A percentile compares a stretch with the other conserved stretches of the same genome.
Conservation (phyloP, 805 yeast species). For the Lipomyces orientalis region DNA sequence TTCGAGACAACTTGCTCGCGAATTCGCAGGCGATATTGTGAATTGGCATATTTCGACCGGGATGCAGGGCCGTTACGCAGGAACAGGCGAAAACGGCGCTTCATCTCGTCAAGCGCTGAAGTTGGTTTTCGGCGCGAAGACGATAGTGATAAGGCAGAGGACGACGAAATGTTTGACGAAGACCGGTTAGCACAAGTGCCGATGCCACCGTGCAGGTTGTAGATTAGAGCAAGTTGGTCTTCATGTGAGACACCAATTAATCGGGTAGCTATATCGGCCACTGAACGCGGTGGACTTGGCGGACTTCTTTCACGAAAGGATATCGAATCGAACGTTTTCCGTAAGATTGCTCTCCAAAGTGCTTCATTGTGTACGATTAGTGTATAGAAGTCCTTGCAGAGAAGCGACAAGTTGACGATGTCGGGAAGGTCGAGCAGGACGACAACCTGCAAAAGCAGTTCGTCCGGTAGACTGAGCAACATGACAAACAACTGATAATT, state of each 20-base stretch:
- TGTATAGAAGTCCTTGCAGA: constrained; percentile 14
- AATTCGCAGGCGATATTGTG: constrained; percentile 25
- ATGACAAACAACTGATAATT: constrained; percentile 4
- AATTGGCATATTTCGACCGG: constrained; percentile 23
- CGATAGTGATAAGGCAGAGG: not conserved
- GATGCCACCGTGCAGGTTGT: constrained; percentile 23
- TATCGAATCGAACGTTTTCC: constrained; percentile 24
- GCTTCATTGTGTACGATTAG: constrained; percentile 26
- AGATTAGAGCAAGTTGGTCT: constrained; percentile 18
- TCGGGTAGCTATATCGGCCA: constrained; percentile 18
- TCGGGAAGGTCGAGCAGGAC: constrained; percentile 24
- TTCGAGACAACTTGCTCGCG: constrained; percentile 31
- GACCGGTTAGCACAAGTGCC: not conserved
- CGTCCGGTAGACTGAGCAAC: constrained; percentile 32
- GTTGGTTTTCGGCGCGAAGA: not conserved
- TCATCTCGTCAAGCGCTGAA: constrained; percentile 22
- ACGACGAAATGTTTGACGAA: constrained; percentile 15
- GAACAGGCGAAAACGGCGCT: constrained; percentile 22
- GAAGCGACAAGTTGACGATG: constrained; percentile 26
- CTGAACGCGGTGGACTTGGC: constrained; percentile 16
- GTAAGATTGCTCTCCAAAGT: constrained; percentile 26
- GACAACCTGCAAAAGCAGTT: constrained; percentile 24
- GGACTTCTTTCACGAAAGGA: not conserved
- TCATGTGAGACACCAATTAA: constrained; percentile 21
- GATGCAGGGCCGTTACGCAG: constrained; percentile 28